A percentile compares a stretch with the other conserved stretches of the same genome.
Conservation (phyloP, 306 rosid genomes). For the Quercus agrifolia region DNA sequence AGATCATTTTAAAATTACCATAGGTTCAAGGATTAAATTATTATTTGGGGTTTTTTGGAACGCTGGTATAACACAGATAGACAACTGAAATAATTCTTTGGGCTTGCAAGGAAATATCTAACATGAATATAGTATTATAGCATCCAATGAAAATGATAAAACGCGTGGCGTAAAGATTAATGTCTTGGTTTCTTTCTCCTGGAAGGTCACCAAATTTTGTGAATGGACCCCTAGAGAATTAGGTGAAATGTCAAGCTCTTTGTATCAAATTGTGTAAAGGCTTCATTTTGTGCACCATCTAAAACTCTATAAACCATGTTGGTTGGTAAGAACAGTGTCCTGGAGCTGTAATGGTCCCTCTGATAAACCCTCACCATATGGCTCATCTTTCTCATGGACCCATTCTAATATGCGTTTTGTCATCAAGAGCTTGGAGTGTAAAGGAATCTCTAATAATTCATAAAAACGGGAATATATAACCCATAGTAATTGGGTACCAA, state of each 20-base stretch:
- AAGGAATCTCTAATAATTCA: background rate
- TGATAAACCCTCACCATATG: constrained; percentile 13
- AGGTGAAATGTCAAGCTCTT: constrained; percentile 24
- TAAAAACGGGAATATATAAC: too few species aligned
- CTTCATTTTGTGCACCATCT: constrained; percentile 30
- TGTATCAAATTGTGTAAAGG: constrained; percentile 13
- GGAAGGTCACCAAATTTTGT: background rate
- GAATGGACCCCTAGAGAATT: constrained; percentile 1
- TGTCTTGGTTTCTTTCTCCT: background rate
- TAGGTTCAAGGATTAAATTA: background rate
- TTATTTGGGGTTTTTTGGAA: background rate
- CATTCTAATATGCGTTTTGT: background rate
- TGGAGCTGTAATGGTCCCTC: constrained; percentile 26
- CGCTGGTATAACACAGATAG: background rate
- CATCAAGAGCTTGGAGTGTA: background rate
- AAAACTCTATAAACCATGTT: constrained; percentile 12
- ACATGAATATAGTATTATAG: too few species aligned
- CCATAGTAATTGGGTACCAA: too few species aligned
- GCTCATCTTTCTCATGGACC: constrained; percentile 11
- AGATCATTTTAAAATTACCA: background rate
- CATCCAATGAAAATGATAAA: background rate
- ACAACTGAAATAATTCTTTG: background rate
- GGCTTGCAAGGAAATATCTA: background rate
- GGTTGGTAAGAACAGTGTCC: constrained; percentile 23
- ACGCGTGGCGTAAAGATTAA: background rate